Evolutionary conservation across 768 basidiomycete genomes (phyloP).

Genomic region (Hirschioporus abietinus): DNA sequence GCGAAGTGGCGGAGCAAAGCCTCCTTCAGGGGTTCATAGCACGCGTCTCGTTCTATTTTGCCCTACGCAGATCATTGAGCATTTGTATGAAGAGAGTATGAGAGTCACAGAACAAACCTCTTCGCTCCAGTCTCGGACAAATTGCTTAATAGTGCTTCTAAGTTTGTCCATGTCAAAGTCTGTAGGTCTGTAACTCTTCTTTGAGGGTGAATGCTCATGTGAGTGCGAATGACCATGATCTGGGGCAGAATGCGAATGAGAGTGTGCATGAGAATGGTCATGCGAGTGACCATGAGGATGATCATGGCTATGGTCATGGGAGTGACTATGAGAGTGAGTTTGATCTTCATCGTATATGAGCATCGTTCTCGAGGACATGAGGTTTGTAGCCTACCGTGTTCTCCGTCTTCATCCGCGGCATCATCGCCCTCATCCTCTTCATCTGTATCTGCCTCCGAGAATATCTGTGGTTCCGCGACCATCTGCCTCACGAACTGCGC

Average conservation of each 20-base stretch:
- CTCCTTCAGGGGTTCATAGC: slow-evolving; percentile 78
- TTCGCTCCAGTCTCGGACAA: slow-evolving; percentile 89
- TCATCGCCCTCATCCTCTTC: slow-evolving; percentile 24
- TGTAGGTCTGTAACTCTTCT: slow-evolving; percentile 41
- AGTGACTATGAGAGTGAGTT: slow-evolving; percentile 1
- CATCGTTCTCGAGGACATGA: not conserved
- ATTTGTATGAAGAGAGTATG: not conserved
- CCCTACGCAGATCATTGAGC: slow-evolving; percentile 43
- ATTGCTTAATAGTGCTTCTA: slow-evolving; percentile 86
- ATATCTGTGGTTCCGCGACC: slow-evolving; percentile 77
- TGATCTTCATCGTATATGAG: not conserved
- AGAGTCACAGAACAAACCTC: slow-evolving; percentile 46
- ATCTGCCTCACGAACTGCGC: slow-evolving; percentile 72
- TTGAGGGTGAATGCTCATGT: slow-evolving; percentile 15
- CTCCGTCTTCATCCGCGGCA: not conserved
- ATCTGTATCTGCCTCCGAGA: slow-evolving; percentile 45
- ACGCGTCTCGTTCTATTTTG: slow-evolving; percentile 63
- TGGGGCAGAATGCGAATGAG: slow-evolving; percentile 20
- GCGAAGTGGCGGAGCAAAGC: slow-evolving; percentile 64
- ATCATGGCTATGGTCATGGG: slow-evolving; percentile 3
- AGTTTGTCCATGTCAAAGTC: slow-evolving; percentile 88
- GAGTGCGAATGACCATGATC: slow-evolving; percentile 17
- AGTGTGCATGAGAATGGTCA: slow-evolving; percentile 30
- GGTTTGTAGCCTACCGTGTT: not conserved
- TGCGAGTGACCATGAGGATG: slow-evolving; percentile 23